Conservation (phyloP, 176 grass and related monocot genomes). For the Cocos nucifera region DNA sequence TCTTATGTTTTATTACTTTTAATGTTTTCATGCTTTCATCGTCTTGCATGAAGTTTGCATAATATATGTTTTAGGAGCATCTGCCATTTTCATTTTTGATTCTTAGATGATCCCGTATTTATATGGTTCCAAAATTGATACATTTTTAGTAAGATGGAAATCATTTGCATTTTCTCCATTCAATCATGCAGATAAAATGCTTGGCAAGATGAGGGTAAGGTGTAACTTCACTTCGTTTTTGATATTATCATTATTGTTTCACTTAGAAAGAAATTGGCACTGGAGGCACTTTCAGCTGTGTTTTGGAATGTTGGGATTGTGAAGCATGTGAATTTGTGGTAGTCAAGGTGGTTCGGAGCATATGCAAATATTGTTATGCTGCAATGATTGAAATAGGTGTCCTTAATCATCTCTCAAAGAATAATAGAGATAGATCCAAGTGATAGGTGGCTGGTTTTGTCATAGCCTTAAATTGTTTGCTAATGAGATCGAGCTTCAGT, state of each 20-base stretch:
- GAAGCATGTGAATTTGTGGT: conserved; percentile 74
- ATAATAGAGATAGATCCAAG: conserved; percentile 44
- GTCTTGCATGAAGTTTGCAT: too few species aligned
- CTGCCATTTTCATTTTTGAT: too few species aligned
- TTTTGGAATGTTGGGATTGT: conserved; percentile 96
- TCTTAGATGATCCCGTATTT: too few species aligned
- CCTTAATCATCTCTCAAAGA: conserved; percentile 61
- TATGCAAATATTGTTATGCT: conserved; percentile 61
- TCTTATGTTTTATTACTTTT: too few species aligned
- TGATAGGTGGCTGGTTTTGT: conserved; percentile 29
- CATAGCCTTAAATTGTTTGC: background rate
- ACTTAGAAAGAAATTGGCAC: conserved; percentile 7
- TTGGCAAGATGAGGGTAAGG: conserved; percentile 92
- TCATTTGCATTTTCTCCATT: conserved; percentile 10
- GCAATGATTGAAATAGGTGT: conserved; percentile 88
- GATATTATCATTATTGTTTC: too few species aligned
- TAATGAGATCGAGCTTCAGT: background rate
- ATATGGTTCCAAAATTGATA: too few species aligned
- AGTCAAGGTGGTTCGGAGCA: conserved; percentile 78
- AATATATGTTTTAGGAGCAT: too few species aligned
- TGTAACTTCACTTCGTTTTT: conserved; percentile 14
- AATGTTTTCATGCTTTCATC: too few species aligned
- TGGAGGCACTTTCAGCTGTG: conserved; percentile 84
- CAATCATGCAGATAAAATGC: conserved; percentile 73
- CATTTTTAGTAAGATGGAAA: too few species aligned